Evolutionary conservation across 1,284 basidiomycete genomes (phyloP), one percentile per base, ranked within the genome.

Genomic region (Microbotryum violaceum): DNA sequence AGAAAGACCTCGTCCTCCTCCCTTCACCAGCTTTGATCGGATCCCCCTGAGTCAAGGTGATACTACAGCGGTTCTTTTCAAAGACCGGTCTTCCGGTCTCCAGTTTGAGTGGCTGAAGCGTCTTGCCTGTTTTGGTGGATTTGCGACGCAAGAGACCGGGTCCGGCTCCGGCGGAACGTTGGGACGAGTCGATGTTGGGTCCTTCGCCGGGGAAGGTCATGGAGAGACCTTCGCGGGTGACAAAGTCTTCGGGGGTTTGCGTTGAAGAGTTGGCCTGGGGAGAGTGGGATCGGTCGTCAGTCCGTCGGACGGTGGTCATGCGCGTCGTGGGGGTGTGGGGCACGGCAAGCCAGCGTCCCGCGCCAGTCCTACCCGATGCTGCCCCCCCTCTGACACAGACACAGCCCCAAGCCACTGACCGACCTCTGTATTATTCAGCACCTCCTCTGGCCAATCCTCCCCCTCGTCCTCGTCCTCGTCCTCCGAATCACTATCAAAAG

Each of bases 51-150:
- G 83, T 88, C 56, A 97, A 76, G 0, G 84, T 86, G 70, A 97
- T 89, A 6, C 91, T 94, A 75, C 92, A 97, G 23, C 94, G 80
- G 74, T 98, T 93, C 58, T 91, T 82, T 71, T 91, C 87, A 77
- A 93, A 97, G 29, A 84, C 72, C 0, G 94, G 91, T 14, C 91
- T 81, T 4, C 59, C 61, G 4, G 59, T 60, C 25, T 62, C 52
- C 9, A 67, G 56, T 14, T 66, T 50, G 37, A 64, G 54, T 14
- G 42, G 49, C 4, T 60, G 58, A 4, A 46, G 14, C 3, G 27
- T 20, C 33, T 37, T 56, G 14, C 48, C 25, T 2, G 54, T 42
- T 14, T 56, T 57, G 10, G 64, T 65, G 12, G 63, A 54, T 16
- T 63, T 63, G 9, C 67, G 59, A 16, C 67, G 61, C 14, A 58